Percentiles rank a stretch among this genome's conserved stretches.
phyloP scores from a whole-genome alignment of 768 basidiomycete genomes.

The Mycena haematopus region DNA sequence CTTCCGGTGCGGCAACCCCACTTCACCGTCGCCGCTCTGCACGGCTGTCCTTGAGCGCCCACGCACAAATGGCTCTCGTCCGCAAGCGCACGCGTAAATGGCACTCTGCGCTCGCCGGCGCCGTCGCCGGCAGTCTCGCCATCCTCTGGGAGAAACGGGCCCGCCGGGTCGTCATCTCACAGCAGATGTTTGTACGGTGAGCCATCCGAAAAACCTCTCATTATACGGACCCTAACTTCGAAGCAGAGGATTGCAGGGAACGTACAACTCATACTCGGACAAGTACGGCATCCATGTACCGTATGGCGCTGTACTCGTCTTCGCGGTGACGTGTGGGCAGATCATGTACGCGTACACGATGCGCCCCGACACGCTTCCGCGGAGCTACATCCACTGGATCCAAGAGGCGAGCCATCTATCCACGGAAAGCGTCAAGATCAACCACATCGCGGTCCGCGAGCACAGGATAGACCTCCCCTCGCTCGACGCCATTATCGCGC shows the following conservation, averaged over 20 bases:
- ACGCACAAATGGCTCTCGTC: slow-evolving; percentile 67
- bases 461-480: slow-evolving; percentile 61
- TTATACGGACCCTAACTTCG: slow-evolving; percentile 2
- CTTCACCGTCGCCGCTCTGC: slow-evolving; percentile 41
- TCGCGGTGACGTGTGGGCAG: slow-evolving; percentile 26
- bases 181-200: slow-evolving; percentile 89
- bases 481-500: slow-evolving; percentile 59
- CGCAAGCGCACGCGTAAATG: slow-evolving; percentile 74
- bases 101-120: slow-evolving; percentile 83
- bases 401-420: slow-evolving; percentile 70
- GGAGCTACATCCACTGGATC: slow-evolving; percentile 71
- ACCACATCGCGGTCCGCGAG: slow-evolving; percentile 63
- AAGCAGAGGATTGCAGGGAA: slow-evolving; percentile 73
- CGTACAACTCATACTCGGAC: slow-evolving; percentile 62
- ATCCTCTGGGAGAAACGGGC: slow-evolving; percentile 79
- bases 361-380: slow-evolving; percentile 54
- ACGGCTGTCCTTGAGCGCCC: slow-evolving; percentile 66
- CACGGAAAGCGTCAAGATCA: slow-evolving; percentile 62
- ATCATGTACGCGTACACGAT: slow-evolving; percentile 28
- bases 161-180: slow-evolving; percentile 73
- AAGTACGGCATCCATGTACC: slow-evolving; percentile 22
- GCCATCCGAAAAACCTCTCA: slow-evolving; percentile 34
- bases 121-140: slow-evolving; percentile 74
- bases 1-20: slow-evolving; percentile 25
- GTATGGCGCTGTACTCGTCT: slow-evolving; percentile 25